Percentiles rank a stretch among this genome's conserved stretches.
Evolutionary conservation across 2,329 filamentous ascomycete genomes (phyloP).

Genomic region (Diaporthe nobilis): DNA sequence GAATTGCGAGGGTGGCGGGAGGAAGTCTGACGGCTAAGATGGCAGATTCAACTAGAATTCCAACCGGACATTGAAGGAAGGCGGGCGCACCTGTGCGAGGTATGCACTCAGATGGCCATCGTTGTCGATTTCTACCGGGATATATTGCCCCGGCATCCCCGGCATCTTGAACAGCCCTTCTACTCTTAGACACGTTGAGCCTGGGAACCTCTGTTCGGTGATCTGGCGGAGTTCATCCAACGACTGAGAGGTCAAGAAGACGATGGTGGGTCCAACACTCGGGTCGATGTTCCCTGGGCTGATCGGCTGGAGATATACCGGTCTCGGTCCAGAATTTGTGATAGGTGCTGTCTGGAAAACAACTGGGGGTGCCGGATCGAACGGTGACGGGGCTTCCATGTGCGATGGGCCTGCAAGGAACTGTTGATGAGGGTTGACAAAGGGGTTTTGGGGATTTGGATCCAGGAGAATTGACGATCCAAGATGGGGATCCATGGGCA

Average conservation of each 20-base stretch:
- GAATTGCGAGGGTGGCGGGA: background rate
- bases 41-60: slow-evolving; percentile 10
- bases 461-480: slow-evolving; percentile 56
- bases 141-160: slow-evolving; percentile 67
- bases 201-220: slow-evolving; percentile 73
- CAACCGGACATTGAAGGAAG: slow-evolving; percentile 59
- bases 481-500: slow-evolving; percentile 58
- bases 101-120: slow-evolving; percentile 82
- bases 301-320: slow-evolving; percentile 79
- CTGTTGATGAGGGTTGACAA: slow-evolving; percentile 50
- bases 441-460: slow-evolving; percentile 55
- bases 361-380: slow-evolving; percentile 14
- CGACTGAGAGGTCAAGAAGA: slow-evolving; percentile 70
- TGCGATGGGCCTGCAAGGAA: slow-evolving; percentile 47
- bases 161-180: slow-evolving; percentile 73
- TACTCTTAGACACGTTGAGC: slow-evolving; percentile 70
- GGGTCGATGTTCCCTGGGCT: slow-evolving; percentile 70
- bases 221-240: slow-evolving; percentile 74
- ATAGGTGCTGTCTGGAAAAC: slow-evolving; percentile 29
- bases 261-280: slow-evolving; percentile 74
- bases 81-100: slow-evolving; percentile 69
- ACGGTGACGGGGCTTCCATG: slow-evolving; percentile 46
- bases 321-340: slow-evolving; percentile 50
- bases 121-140: slow-evolving; percentile 75
- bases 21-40: background rate